Evolutionary conservation across 345 rosid species (phyloP).

Genomic region (Salix caprea): DNA sequence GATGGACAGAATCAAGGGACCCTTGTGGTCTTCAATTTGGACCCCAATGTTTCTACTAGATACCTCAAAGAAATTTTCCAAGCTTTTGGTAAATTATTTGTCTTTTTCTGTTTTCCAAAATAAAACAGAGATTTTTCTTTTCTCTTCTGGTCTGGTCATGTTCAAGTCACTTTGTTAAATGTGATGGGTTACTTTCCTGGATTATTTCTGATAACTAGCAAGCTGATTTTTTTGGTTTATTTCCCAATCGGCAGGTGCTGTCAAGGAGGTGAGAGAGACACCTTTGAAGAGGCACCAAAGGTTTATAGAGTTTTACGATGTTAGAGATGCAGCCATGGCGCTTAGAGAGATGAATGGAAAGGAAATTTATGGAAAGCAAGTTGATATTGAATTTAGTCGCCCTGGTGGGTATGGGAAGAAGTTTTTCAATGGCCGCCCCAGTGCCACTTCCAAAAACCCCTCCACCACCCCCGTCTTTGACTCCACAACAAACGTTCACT

Average conservation of each 20-base stretch:
- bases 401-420: conserved; percentile 71
- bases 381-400: conserved; percentile 73
- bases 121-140: neutral
- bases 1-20: conserved; percentile 88
- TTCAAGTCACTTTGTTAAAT: neutral
- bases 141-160: neutral
- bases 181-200: conserved; percentile 19
- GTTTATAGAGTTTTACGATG: conserved; percentile 79
- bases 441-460: conserved; percentile 3
- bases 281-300: conserved; percentile 79
- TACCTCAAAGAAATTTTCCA: conserved; percentile 54
- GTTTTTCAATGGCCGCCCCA: conserved; percentile 30
- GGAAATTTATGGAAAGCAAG: conserved; percentile 47
- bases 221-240: neutral
- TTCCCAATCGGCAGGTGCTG: conserved; percentile 37
- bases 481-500: neutral
- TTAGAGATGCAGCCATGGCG: conserved; percentile 78
- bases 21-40: conserved; percentile 69
- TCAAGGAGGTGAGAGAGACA: conserved; percentile 84
- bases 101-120: neutral
- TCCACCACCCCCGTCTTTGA: neutral
- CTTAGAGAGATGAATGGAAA: conserved; percentile 64
- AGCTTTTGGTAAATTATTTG: conserved; percentile 45
- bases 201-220: neutral
- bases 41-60: conserved; percentile 56